Conservation (phyloP, 1,284 basidiomycete genomes). For the Phylloboletellus chloephorus region DNA sequence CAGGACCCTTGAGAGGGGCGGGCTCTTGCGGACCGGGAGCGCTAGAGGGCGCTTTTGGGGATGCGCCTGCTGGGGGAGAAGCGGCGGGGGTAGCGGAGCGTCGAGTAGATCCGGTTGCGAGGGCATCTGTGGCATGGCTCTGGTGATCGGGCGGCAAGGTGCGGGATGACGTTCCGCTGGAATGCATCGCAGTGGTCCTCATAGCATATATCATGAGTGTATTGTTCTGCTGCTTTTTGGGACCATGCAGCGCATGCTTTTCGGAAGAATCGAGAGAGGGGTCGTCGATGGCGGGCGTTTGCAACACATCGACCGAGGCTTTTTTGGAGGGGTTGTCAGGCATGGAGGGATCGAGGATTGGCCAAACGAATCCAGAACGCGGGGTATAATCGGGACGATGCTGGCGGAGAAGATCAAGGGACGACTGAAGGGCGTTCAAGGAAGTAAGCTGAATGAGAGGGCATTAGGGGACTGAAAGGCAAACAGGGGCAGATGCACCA, state of each 20-base stretch:
- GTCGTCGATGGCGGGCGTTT: constrained; percentile 24
- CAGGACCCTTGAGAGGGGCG: constrained; percentile 39
- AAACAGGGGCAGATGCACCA: constrained; percentile 41
- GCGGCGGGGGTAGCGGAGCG: constrained; percentile 52
- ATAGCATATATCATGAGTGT: constrained; percentile 67
- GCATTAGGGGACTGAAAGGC: constrained; percentile 8
- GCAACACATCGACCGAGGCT: constrained; percentile 30
- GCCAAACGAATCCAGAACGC: constrained; percentile 76
- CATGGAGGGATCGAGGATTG: constrained; percentile 53
- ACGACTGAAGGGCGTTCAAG: constrained; percentile 65
- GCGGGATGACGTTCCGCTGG: constrained; percentile 45
- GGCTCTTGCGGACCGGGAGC: constrained; percentile 41
- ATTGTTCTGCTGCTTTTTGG: constrained; percentile 61
- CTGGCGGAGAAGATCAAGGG: constrained; percentile 62
- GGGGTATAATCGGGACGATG: constrained; percentile 74
- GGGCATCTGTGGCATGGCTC: constrained; percentile 36
- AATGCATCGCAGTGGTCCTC: constrained; percentile 66
- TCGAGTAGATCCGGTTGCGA: constrained; percentile 34
- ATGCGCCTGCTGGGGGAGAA: constrained; percentile 36
- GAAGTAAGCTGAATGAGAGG: constrained; percentile 54
- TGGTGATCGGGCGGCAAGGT: constrained; percentile 33
- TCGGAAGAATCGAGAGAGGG: constrained; percentile 18
- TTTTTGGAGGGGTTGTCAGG: constrained; percentile 43
- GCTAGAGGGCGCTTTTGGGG: constrained; percentile 39
- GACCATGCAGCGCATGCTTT: constrained; percentile 30